Base-by-base conservation (phyloP, 1,284 basidiomycete species). In the Phylloporus sp. region DNA sequence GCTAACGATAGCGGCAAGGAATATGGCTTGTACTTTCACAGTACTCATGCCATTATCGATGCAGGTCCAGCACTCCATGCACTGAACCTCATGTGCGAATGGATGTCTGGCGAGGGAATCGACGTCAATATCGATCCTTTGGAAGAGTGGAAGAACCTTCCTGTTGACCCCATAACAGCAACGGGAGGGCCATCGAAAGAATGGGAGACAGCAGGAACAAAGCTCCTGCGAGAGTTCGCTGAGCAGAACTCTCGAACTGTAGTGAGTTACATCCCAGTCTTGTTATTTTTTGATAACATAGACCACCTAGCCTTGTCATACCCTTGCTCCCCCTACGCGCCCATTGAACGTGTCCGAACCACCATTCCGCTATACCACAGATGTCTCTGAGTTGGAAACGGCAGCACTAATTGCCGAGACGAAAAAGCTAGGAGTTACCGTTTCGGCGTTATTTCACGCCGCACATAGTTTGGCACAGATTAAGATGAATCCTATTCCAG, bases 41-140 rank as follows among this genome's bases (percentile, higher is more conserved):
- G 61, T 2, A 6, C 63, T 26, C 69, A 70, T 37, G 4, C 42
- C 11, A 63, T 73, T 29, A 51, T 73, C 10, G 69, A 73, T 13
- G 69, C 61, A 0, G 62, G 64, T 2, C 69, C 71, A 20, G 53
- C 53, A 5, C 28, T 70, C 18, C 62, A 70, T 24, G 62, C 60
- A 31, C 50, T 72, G 37, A 71, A 71, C 53, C 44, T 69, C 5
- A 71, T 71, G 69, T 73, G 55, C n/a, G 67, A 65, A 64, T 70
- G 69, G 71, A 73, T 70, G 1, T 73, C 71, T 26, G 60, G 40
- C 6, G 51, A 56, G 7, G 70, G 71, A 0, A 57, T 71, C 50
- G 61, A 68, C 6, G 51, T 70, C 49, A 46, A 0, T 11, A 56
- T 73, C 3, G 47, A 64, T 2, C 61, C 52, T 44, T 62, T 22